Evolutionary conservation across 73 alveolate genomes (phyloP), one percentile per base, ranked within the genome.

Genomic region (Tetrahymena malaccensis): DNA sequence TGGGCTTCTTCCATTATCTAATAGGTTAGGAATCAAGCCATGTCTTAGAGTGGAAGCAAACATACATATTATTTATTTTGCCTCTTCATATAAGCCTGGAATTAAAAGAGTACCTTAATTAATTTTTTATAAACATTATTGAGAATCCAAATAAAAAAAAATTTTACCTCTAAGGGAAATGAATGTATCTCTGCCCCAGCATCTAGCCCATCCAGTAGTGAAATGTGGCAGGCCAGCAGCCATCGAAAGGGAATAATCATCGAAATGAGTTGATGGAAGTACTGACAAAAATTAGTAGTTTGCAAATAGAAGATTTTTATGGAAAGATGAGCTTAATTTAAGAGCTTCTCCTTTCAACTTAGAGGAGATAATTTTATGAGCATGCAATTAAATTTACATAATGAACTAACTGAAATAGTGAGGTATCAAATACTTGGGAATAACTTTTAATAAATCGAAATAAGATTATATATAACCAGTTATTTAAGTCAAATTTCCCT

Each of bases 151-250:
- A 25, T 0, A 27, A 12, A 56, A 50, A 21, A 1, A 57, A 98
- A 96, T 16, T 98, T 96, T 43, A 70, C 99, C 99, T 95, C 98
- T 98, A 37, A 98, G 96, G 22, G 99, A 96, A 43, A 99, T 99
- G 94, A 98, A 99, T 11, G 99, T 99, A 96, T 99, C 99, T 97
- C 99, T 97, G 55, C 99, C 99, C 99, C 99, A 99, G 93, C 99
- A 97, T 95, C 99, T 97, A 97, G 98, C 96, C 96, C 97, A 98
- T 44, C 99, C 99, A 43, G 99, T 97, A 13, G 99, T 94, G 95
- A 99, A 99, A 94, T 99, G 99, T n/a, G 99, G 99, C 34, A 99
- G 98, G 9, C 99, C 99, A 31, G 99, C 99, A 38, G 99, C 97
- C 97, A 99, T 94, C 9, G 98, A 84, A 93, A 55, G 55, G 10